These are phyloP conservation scores for Sugiyamaella xylanicola DNA, from an alignment of 1,139 yeast genomes.

Conservation along the genomic window DNA sequence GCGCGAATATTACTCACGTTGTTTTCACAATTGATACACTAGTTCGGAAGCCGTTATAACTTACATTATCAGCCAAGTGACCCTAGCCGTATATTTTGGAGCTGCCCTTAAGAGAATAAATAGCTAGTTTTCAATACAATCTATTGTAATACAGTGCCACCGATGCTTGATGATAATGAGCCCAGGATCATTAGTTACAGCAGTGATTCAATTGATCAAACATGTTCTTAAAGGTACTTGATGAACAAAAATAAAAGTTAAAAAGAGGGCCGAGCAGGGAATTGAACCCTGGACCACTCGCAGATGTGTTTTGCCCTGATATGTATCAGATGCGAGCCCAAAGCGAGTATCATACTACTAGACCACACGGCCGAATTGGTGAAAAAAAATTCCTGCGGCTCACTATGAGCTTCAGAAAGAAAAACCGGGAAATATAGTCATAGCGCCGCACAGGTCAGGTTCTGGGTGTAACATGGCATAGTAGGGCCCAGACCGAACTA, in stretches of 20 bases:
- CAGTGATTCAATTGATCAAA: too few relatives aligned
- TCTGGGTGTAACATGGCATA: too few relatives aligned
- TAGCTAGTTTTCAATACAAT: not conserved
- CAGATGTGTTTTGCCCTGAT: conserved; percentile 27
- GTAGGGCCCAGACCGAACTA: too few relatives aligned
- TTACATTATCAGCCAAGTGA: not conserved
- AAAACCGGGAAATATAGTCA: too few relatives aligned
- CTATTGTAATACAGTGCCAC: not conserved
- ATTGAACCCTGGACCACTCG: conserved; percentile 51
- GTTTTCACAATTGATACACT: not conserved
- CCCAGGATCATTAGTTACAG: too few relatives aligned
- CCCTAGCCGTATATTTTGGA: conserved; percentile 9
- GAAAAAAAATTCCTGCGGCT: not conserved
- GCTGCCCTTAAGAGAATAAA: not conserved
- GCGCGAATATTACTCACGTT: conserved; percentile 1
- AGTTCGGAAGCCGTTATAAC: not conserved
- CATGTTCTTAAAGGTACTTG: too few relatives aligned
- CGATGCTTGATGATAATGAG: too few relatives aligned
- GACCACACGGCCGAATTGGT: conserved; percentile 41
- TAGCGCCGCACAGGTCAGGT: too few relatives aligned
- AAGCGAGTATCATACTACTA: conserved; percentile 45
- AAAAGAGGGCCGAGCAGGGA: conserved; percentile 48
- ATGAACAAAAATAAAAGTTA: too few relatives aligned
- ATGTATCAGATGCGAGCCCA: conserved; percentile 30
- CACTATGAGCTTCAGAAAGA: not conserved